Evolutionary conservation across 805 yeast species (phyloP).

Genomic region (Candida alai): DNA sequence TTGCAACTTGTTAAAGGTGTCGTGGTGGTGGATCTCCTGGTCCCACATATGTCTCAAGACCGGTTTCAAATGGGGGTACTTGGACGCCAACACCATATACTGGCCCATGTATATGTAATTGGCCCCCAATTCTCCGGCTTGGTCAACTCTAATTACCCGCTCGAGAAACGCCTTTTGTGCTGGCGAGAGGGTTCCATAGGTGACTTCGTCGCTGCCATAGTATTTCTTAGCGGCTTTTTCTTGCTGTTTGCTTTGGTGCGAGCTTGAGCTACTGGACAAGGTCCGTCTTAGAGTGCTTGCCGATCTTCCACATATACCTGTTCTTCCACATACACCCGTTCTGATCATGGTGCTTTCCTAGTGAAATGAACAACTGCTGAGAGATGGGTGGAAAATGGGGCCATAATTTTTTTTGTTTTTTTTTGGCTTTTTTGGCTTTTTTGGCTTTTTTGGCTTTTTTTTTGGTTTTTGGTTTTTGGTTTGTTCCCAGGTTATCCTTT

Average conservation of each 20-base stretch:
- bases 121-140: slow-evolving; percentile 98
- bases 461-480: too few species aligned
- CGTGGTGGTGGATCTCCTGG: slow-evolving; percentile 88
- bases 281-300: not conserved
- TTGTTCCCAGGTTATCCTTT: too few species aligned
- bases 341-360: too few species aligned
- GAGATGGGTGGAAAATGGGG: not conserved
- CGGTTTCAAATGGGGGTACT: slow-evolving; percentile 73
- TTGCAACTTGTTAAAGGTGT: slow-evolving; percentile 78
- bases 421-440: slow-evolving; percentile 1
- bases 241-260: slow-evolving; percentile 1
- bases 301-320: not conserved
- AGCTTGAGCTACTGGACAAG: not conserved
- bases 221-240: slow-evolving; percentile 12
- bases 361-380: not conserved
- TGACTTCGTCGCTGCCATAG: slow-evolving; percentile 22
- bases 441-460: too few species aligned
- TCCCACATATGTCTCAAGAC: slow-evolving; percentile 96
- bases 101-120: slow-evolving; percentile 92
- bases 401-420: slow-evolving; percentile 1
- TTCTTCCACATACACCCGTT: too few species aligned
- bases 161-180: slow-evolving; percentile 73
- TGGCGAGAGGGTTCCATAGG: slow-evolving; percentile 35
- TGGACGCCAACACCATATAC: slow-evolving; percentile 65
- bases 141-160: slow-evolving; percentile 84